These are phyloP conservation scores for Tolypocladium capitatum DNA, from an alignment of 2,329 filamentous ascomycete genomes.

Conservation along the genomic window DNA sequence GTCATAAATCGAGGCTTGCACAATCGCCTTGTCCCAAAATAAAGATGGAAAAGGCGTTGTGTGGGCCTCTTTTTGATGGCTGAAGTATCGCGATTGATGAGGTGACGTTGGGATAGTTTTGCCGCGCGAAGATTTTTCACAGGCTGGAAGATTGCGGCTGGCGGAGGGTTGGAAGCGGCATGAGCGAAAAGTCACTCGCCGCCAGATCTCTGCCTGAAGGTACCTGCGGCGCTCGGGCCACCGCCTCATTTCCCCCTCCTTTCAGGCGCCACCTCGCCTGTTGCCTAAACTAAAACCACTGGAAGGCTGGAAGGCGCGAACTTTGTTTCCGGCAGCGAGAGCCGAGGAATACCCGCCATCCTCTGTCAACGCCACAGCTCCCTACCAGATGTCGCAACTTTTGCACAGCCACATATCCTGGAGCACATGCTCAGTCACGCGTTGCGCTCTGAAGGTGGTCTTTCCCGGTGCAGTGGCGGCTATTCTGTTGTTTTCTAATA, in stretches of 20 bases:
- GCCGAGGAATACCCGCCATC: background rate
- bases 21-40: conserved; percentile 33
- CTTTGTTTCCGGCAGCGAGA: background rate
- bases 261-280: conserved; percentile 5
- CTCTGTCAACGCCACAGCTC: background rate
- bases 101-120: conserved; percentile 44
- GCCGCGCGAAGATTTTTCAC: conserved; percentile 42
- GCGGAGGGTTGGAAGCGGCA: conserved; percentile 3
- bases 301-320: background rate
- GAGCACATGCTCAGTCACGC: background rate
- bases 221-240: conserved; percentile 18
- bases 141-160: conserved; percentile 12
- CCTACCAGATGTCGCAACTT: background rate
- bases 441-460: background rate
- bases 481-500: background rate
- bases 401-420: background rate
- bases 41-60: conserved; percentile 39
- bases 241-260: conserved; percentile 16
- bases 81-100: conserved; percentile 33
- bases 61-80: conserved; percentile 41
- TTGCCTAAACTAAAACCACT: background rate
- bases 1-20: conserved; percentile 45
- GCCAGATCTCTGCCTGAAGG: conserved; percentile 6
- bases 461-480: background rate
- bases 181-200: conserved; percentile 5